A percentile compares a stretch with the other conserved stretches of the same genome.
These are phyloP conservation scores for Licmophora abbreviata DNA, from an alignment of 108 stramenopile genomes.

Conservation along the genomic window DNA sequence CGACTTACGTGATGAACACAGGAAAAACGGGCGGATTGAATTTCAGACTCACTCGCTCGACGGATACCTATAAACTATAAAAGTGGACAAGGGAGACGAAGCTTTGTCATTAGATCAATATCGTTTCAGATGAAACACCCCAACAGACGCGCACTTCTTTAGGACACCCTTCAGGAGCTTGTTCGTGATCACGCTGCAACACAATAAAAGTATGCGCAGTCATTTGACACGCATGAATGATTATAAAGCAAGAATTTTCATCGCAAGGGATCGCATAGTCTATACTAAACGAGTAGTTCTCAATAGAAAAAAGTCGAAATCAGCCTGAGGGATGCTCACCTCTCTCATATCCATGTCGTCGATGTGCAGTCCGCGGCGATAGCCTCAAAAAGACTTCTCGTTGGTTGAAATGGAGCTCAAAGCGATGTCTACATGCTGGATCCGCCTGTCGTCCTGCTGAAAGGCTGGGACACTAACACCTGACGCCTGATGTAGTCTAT, in stretches of 20 bases:
- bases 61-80: background rate
- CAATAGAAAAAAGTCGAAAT: no score
- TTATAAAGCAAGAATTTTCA: constrained; percentile 1
- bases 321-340: no score
- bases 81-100: constrained; percentile 6
- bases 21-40: background rate
- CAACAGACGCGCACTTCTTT: constrained; percentile 3
- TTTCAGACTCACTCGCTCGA: constrained; percentile 1
- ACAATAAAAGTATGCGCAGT: constrained; percentile 2
- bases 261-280: constrained; percentile 3
- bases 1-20: background rate
- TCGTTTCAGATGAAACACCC: no score
- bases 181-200: constrained; percentile 2
- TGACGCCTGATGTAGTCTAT: no score
- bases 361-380: no score
- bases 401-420: no score
- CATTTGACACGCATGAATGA: constrained; percentile 12
- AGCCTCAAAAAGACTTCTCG: no score
- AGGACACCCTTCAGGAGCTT: background rate
- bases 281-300: no score
- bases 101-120: background rate
- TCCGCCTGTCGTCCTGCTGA: no score
- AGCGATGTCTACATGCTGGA: no score
- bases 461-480: no score
- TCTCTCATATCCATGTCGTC: no score